phyloP scores from a whole-genome alignment of 768 basidiomycete species.

The Termitomyces sp. region DNA sequence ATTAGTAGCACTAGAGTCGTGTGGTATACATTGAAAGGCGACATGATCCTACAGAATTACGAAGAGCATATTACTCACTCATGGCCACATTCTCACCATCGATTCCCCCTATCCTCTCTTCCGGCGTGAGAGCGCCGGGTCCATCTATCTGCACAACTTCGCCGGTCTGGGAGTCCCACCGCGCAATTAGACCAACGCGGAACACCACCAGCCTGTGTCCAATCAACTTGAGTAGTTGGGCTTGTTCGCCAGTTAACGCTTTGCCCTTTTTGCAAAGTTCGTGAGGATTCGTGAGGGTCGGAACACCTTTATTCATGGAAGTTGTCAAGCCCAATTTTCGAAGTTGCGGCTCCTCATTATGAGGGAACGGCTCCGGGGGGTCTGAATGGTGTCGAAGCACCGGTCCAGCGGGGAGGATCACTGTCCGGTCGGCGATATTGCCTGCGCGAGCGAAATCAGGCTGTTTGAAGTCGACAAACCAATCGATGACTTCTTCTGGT shows the following conservation, averaged over 20 bases:
- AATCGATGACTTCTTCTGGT: constrained; percentile 88
- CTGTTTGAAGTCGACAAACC: constrained; percentile 90
- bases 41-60: constrained; percentile 1
- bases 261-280: constrained; percentile 84
- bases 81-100: constrained; percentile 37
- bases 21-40: constrained; percentile 22
- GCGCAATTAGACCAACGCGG: constrained; percentile 63
- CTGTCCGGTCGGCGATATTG: constrained; percentile 71
- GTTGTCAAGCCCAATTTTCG: constrained; percentile 89
- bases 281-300: constrained; percentile 78
- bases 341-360: constrained; percentile 96
- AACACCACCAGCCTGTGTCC: constrained; percentile 89
- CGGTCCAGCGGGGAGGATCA: constrained; percentile 80
- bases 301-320: constrained; percentile 82
- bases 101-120: constrained; percentile 30
- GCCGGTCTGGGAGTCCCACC: constrained; percentile 72
- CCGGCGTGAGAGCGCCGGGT: constrained; percentile 34
- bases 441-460: constrained; percentile 92
- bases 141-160: constrained; percentile 61
- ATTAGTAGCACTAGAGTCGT: neutral
- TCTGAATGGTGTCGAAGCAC: constrained; percentile 79
- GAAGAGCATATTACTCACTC: constrained; percentile 44
- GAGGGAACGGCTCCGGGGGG: constrained; percentile 88
- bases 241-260: constrained; percentile 78
- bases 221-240: constrained; percentile 89